phyloP scores from a whole-genome alignment of 306 rosid genomes.

The Quercus gilva region DNA sequence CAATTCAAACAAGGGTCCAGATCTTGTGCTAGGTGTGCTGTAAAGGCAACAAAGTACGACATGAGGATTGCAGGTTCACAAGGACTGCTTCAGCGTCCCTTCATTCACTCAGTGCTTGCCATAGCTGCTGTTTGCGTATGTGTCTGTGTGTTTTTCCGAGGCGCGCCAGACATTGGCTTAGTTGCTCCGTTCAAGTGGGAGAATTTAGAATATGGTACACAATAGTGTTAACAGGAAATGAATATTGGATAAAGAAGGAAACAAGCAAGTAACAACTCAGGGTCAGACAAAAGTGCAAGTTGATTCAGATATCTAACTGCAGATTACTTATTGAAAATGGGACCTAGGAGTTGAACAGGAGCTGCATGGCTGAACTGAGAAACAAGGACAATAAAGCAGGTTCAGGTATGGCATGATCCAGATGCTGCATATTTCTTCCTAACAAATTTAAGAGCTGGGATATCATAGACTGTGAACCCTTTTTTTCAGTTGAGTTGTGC shows the following conservation, averaged over 20 bases:
- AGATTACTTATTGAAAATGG: background rate
- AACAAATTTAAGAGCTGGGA: constrained; percentile 12
- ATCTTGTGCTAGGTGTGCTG: constrained; percentile 68
- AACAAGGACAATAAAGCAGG: background rate
- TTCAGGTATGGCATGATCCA: background rate
- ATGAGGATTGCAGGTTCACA: constrained; percentile 59
- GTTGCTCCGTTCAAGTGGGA: constrained; percentile 88
- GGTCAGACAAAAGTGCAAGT: constrained; percentile 7
- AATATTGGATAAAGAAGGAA: constrained; percentile 13
- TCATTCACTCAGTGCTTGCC: constrained; percentile 77
- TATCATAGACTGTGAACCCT: constrained; percentile 7
- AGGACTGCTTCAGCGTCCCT: constrained; percentile 67
- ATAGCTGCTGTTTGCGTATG: constrained; percentile 92
- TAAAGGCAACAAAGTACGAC: constrained; percentile 38
- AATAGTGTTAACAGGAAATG: constrained; percentile 30
- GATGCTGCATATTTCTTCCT: constrained; percentile 1
- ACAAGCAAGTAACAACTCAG: constrained; percentile 9
- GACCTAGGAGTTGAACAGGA: background rate
- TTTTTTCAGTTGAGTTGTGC: constrained; percentile 14
- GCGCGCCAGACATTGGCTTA: constrained; percentile 65
- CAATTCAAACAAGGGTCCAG: constrained; percentile 32
- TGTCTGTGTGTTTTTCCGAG: constrained; percentile 82
- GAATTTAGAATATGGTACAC: constrained; percentile 64
- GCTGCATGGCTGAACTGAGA: background rate
- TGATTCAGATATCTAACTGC: background rate